Evolutionary conservation across 148 eudicot species (phyloP), one percentile per base, ranked within the genome.

Genomic region (Heliosperma pusillum): DNA sequence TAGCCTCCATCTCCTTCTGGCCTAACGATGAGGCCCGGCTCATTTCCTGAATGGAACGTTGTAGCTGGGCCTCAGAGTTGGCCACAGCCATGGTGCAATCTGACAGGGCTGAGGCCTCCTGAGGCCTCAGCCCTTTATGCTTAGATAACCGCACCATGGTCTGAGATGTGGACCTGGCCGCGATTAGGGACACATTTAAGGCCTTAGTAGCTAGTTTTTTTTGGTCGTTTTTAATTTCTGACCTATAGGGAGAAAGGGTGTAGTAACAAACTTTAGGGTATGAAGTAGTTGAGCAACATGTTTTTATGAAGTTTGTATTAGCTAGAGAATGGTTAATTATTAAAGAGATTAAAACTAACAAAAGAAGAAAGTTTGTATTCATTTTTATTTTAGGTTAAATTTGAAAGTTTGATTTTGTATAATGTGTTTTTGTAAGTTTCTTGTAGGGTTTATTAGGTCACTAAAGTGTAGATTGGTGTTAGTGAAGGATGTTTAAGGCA

Each of bases 251-350:
- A 2, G 67, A 64, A 21, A 84, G 82, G 50, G 82, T 67, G 78
- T 21, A 5, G 78, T 73, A 78, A 76, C 87, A 84, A 0, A 78
- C 40, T 6, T 70, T 67, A 11, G 87, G 80, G 76, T 84, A 81
- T 42, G 75, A 20, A 45, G 82, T 75, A 50, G 80, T 75, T 47
- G 52, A 59, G 71, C 87, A 81, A 10, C 69, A 72, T 6, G 57
- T 19, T 50, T 69, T 78, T 42, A 84, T 78, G 80, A 58, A 84
- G 70, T 19, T 53, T n/a, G 77, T 68, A 20, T 10, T 73, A 33
- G 74, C 81, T 29, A 59, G 19, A 29, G 74, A 59, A 21, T 66
- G 69, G 42, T 52, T 56, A 17, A 75, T 70, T 21, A 36, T 42
- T 10, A 53, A 29, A 22, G 72, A 59, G 15, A 69, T 24, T 22